phyloP scores from a whole-genome alignment of 2,329 filamentous ascomycete genomes.

The Aspergillus pseudonomiae region DNA sequence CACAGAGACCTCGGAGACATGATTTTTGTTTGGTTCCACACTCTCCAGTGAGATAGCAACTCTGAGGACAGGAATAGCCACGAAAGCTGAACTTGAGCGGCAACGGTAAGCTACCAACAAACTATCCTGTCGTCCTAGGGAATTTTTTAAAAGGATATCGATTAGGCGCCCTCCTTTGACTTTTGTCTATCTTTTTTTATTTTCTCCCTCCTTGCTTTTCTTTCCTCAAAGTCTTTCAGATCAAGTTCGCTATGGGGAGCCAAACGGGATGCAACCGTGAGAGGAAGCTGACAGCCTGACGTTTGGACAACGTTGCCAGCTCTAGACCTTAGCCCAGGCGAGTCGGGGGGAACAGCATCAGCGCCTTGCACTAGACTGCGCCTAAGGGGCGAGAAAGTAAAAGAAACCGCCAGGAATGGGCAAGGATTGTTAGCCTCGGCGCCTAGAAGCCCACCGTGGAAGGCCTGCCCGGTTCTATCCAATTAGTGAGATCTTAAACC shows the following conservation, averaged over 20 bases:
- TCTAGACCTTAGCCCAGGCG: constrained; percentile 5
- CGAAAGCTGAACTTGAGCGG: not conserved
- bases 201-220: not conserved
- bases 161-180: not conserved
- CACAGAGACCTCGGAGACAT: constrained; percentile 2
- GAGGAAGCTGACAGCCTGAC: constrained; percentile 5
- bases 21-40: not conserved
- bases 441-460: constrained; percentile 3
- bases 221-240: not conserved
- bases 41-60: not conserved
- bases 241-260: not conserved
- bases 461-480: not conserved
- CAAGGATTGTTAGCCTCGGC: not conserved
- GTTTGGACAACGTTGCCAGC: constrained; percentile 11
- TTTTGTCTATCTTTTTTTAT: not conserved
- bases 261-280: constrained; percentile 10
- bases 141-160: not conserved
- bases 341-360: not conserved
- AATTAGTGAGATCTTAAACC: constrained; percentile 2
- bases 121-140: not conserved
- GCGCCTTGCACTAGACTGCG: not conserved
- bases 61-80: not conserved
- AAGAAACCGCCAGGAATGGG: not conserved
- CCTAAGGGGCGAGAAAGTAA: not conserved
- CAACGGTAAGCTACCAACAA: not conserved